phyloP scores from a whole-genome alignment of 306 rosid species.

The Casuarina equisetifolia region DNA sequence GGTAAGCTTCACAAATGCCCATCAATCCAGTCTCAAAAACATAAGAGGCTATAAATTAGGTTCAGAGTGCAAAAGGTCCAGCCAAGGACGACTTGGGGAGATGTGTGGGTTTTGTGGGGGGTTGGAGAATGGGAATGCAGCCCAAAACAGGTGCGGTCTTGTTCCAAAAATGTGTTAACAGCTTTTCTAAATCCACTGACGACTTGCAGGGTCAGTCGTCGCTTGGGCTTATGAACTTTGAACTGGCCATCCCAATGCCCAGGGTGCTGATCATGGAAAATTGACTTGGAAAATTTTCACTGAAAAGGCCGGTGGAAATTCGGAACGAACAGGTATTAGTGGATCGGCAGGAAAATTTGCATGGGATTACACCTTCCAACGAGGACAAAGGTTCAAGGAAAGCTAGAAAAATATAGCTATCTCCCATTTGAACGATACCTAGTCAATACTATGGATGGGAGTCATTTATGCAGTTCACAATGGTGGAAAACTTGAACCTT shows the following conservation, averaged over 20 bases:
- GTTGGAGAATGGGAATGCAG: constrained; percentile 24
- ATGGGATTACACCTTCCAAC: not conserved
- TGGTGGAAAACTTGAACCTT: constrained; percentile 18
- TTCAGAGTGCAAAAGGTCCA: too few relatives aligned
- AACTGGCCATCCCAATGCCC: not conserved
- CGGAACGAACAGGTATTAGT: not conserved
- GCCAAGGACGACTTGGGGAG: not conserved
- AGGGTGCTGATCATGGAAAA: not conserved
- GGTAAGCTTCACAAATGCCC: too few relatives aligned
- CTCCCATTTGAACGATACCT: not conserved
- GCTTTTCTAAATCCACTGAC: not conserved
- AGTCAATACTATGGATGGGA: not conserved
- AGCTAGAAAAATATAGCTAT: not conserved
- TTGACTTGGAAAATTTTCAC: not conserved
- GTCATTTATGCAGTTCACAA: not conserved
- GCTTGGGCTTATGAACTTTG: constrained; percentile 12
- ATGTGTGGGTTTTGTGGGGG: constrained; percentile 41
- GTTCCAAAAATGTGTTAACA: constrained; percentile 17
- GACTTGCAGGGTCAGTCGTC: not conserved
- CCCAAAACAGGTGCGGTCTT: constrained; percentile 7
- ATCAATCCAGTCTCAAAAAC: too few relatives aligned
- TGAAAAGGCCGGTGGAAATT: not conserved
- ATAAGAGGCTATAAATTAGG: too few relatives aligned
- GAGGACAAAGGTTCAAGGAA: not conserved
- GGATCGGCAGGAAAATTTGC: not conserved